Conservation (phyloP, 352 stramenopile genomes). For the Pythium angustatum region DNA sequence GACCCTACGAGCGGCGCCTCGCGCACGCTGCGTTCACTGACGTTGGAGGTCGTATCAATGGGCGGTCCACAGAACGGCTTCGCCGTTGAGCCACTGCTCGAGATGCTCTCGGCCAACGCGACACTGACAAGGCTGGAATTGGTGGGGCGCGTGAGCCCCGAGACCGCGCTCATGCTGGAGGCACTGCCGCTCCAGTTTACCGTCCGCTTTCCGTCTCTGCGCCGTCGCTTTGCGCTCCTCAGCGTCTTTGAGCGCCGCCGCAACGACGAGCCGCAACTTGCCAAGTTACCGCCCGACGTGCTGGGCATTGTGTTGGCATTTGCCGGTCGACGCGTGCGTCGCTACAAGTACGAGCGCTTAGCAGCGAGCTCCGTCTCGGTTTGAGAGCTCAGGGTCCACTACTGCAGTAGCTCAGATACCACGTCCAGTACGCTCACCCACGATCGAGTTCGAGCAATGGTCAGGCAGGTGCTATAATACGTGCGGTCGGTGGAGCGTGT, state of each 20-base stretch:
- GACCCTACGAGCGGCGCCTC: neutral
- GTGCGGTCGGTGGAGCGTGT: too few species aligned
- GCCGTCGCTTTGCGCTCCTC: neutral
- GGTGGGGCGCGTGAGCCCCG: neutral
- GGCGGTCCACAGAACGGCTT: neutral
- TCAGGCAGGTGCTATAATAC: too few species aligned
- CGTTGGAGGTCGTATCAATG: neutral
- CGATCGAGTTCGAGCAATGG: too few species aligned
- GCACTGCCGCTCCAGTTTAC: neutral
- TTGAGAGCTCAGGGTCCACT: too few species aligned
- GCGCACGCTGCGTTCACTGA: constrained; percentile 1
- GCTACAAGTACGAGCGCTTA: neutral
- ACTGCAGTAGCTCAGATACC: too few species aligned
- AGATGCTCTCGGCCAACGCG: neutral
- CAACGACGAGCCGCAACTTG: neutral
- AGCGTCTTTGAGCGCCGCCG: neutral
- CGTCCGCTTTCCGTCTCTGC: constrained; percentile 1
- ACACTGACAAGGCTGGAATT: neutral
- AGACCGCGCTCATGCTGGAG: neutral
- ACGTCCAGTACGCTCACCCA: too few species aligned
- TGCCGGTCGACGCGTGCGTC: neutral
- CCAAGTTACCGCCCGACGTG: constrained; percentile 6
- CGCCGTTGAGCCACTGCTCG: neutral
- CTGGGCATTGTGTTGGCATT: constrained; percentile 7
- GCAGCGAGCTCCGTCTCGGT: too few species aligned